phyloP scores from a whole-genome alignment of 1,139 yeast genomes.

The Scheffersomyces lignicola region DNA sequence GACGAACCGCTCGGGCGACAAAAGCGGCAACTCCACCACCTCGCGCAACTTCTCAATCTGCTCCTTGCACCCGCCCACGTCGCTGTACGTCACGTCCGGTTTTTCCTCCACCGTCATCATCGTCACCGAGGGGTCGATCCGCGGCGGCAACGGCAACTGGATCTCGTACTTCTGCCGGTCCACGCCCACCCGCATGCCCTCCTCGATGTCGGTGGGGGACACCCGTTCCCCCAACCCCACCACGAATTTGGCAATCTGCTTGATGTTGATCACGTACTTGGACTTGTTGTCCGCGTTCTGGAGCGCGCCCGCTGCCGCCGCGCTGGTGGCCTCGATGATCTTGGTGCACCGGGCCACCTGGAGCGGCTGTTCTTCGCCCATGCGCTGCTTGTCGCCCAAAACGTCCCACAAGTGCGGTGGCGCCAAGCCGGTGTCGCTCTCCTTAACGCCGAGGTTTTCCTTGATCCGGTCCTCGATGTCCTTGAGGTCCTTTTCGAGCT shows the following conservation, averaged over 20 bases:
- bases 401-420: constrained; percentile 98
- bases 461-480: constrained; percentile 82
- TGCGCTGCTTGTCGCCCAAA: constrained; percentile 90
- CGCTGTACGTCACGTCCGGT: constrained; percentile 88
- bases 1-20: constrained; percentile 95
- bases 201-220: constrained; percentile 97
- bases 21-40: constrained; percentile 91
- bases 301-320: constrained; percentile 36
- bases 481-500: constrained; percentile 81
- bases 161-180: constrained; percentile 96
- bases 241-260: constrained; percentile 97
- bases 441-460: constrained; percentile 91
- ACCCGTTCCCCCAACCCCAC: constrained; percentile 96
- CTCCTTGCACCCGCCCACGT: constrained; percentile 97
- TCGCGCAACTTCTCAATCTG: constrained; percentile 96
- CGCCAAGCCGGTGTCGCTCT: constrained; percentile 93
- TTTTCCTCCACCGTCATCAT: constrained; percentile 99
- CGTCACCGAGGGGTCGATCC: constrained; percentile 97
- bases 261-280: constrained; percentile 92
- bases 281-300: constrained; percentile 78
- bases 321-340: constrained; percentile 67
- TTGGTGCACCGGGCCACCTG: constrained; percentile 99
- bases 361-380: constrained; percentile 90
- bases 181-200: constrained; percentile 99
- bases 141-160: constrained; percentile 94